phyloP scores from a whole-genome alignment of 345 rosid genomes.

The Luvunga scandens region DNA sequence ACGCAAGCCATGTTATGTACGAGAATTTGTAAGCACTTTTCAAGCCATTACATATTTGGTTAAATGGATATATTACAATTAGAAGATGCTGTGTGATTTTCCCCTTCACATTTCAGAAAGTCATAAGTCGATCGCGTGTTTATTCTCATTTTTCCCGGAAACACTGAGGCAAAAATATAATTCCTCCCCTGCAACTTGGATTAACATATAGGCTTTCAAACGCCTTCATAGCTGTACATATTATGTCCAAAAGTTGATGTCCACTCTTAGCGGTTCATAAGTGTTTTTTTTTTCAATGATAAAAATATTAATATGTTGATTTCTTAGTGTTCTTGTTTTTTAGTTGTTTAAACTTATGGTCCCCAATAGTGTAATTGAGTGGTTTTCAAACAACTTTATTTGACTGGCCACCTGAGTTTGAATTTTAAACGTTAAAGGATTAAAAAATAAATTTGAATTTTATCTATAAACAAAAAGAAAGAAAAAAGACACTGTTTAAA shows the following conservation, averaged over 20 bases:
- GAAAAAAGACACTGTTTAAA: too few species aligned
- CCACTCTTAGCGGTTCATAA: neutral
- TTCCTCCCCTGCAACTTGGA: neutral
- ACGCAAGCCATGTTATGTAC: neutral
- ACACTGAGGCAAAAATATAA: neutral
- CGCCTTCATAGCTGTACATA: neutral
- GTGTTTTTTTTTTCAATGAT: too few species aligned
- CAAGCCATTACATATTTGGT: neutral
- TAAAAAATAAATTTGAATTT: too few species aligned
- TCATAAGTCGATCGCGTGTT: neutral
- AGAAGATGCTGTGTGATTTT: neutral
- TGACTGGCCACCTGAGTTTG: fast-evolving
- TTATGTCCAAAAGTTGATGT: neutral
- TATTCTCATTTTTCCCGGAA: neutral
- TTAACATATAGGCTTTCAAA: neutral
- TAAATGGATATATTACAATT: neutral
- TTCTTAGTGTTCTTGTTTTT: too few species aligned
- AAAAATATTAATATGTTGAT: too few species aligned
- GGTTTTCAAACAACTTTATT: too few species aligned
- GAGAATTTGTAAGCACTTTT: neutral
- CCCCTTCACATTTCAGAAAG: neutral
- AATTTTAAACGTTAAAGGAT: fast-evolving
- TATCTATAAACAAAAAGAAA: too few species aligned
- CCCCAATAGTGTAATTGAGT: too few species aligned
- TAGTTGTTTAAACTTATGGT: too few species aligned